These are phyloP conservation scores for Begonia loranthoides DNA, from an alignment of 306 rosid genomes.

Conservation along the genomic window DNA sequence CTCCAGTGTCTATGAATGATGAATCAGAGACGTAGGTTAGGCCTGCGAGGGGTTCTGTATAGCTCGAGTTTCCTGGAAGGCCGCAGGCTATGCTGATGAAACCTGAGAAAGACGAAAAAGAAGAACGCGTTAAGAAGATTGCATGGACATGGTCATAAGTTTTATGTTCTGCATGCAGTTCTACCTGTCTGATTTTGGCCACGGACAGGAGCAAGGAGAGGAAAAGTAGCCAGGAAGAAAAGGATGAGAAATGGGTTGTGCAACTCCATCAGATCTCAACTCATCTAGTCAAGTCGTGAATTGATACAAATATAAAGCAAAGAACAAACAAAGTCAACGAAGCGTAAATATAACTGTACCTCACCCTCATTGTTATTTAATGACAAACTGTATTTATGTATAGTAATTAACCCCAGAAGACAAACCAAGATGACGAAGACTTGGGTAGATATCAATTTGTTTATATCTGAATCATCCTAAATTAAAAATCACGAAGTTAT, in stretches of 20 bases:
- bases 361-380: too few species aligned
- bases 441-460: too few species aligned
- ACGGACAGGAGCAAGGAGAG: slow-evolving; percentile 7
- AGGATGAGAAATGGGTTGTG: too few species aligned
- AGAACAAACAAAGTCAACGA: too few species aligned
- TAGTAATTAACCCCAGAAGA: too few species aligned
- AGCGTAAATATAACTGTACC: too few species aligned
- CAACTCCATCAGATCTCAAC: too few species aligned
- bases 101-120: slow-evolving; percentile 12
- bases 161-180: not conserved
- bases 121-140: not conserved
- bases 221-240: not conserved
- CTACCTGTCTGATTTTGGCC: slow-evolving; percentile 32
- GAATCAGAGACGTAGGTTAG: slow-evolving; percentile 34
- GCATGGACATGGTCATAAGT: not conserved
- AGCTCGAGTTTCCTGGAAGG: slow-evolving; percentile 13
- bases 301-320: too few species aligned
- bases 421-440: too few species aligned
- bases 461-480: not conserved
- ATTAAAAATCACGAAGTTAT: too few species aligned
- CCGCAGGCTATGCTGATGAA: slow-evolving; percentile 54
- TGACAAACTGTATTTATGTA: too few species aligned
- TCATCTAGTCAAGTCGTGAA: too few species aligned
- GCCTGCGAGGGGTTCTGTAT: slow-evolving; percentile 16
- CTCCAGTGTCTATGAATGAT: slow-evolving; percentile 25